These are phyloP conservation scores for Penicillium expansum DNA, from an alignment of 2,329 filamentous ascomycete species.

Conservation along the genomic window DNA sequence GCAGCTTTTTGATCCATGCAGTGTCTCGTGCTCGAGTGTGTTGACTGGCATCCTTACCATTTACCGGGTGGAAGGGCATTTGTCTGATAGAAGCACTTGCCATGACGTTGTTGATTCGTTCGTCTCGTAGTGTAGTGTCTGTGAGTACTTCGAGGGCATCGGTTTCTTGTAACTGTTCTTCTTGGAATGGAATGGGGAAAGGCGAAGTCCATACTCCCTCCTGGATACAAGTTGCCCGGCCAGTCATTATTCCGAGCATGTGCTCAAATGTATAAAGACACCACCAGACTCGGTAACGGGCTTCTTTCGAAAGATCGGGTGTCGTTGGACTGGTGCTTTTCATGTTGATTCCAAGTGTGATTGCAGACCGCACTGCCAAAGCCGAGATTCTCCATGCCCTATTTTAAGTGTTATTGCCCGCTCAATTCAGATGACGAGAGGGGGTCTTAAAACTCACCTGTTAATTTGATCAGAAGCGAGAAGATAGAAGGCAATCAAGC, in stretches of 20 bases:
- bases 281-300: conserved; percentile 49
- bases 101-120: conserved; percentile 30
- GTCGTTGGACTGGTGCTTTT: conserved; percentile 41
- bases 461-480: conserved; percentile 46
- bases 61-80: conserved; percentile 32
- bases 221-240: conserved; percentile 43
- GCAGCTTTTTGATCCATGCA: conserved; percentile 37
- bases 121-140: conserved; percentile 30
- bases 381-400: conserved; percentile 46
- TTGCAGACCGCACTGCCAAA: conserved; percentile 43
- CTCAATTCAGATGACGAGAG: not conserved
- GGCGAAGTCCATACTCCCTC: conserved; percentile 46
- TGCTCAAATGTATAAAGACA: conserved; percentile 46
- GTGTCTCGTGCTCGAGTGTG: conserved; percentile 27
- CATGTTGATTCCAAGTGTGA: conserved; percentile 46
- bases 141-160: conserved; percentile 35
- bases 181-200: conserved; percentile 42
- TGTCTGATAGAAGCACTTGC: conserved; percentile 33
- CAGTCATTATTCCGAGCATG: conserved; percentile 47
- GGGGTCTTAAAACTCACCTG: conserved; percentile 29
- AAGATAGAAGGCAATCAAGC: conserved; percentile 45
- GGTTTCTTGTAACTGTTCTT: conserved; percentile 38
- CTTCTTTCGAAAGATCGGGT: conserved; percentile 42
- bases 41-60: conserved; percentile 25
- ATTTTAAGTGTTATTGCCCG: conserved; percentile 1